A percentile compares a stretch with the other conserved stretches of the same genome.
Conservation (phyloP, 169 alveolate species). For the Plasmodium ovale region DNA sequence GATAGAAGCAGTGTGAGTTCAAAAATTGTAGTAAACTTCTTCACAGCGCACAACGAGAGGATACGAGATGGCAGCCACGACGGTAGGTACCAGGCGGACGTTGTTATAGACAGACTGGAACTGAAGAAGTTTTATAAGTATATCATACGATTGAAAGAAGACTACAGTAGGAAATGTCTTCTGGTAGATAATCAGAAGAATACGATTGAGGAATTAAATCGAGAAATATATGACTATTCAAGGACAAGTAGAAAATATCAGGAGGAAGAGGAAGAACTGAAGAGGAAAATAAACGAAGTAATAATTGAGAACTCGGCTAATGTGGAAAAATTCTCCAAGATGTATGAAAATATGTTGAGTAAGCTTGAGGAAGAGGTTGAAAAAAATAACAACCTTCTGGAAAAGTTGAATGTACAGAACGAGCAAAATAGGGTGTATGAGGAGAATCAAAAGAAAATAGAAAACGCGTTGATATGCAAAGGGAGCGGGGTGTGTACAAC, state of each 20-base stretch:
- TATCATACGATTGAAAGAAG: conserved; percentile 45
- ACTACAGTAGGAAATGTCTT: conserved; percentile 31
- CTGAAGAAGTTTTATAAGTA: conserved; percentile 40
- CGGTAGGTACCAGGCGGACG: too few species aligned
- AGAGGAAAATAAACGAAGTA: conserved; percentile 28
- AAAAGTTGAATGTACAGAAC: conserved; percentile 10
- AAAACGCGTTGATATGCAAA: conserved; percentile 6
- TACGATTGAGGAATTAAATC: conserved; percentile 47
- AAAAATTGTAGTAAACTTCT: conserved; percentile 40
- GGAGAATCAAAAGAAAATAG: conserved; percentile 29
- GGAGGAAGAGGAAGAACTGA: conserved; percentile 24
- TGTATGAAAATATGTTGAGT: conserved; percentile 20
- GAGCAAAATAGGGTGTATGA: conserved; percentile 19
- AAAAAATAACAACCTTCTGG: conserved; percentile 24
- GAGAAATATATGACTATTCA: conserved; percentile 29
- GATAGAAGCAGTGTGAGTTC: conserved; percentile 32
- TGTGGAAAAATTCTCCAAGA: conserved; percentile 26
- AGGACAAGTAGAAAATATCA: conserved; percentile 28
- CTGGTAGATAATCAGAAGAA: conserved; percentile 41
- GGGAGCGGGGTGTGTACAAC: not conserved
- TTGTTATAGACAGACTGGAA: conserved; percentile 27
- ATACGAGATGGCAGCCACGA: not conserved
- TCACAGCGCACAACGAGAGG: conserved; percentile 14
- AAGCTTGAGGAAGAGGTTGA: conserved; percentile 47
- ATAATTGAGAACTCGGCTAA: conserved; percentile 39